Base-by-base conservation (phyloP, 257 asterid genomes). In the Hygrophila difformis region DNA sequence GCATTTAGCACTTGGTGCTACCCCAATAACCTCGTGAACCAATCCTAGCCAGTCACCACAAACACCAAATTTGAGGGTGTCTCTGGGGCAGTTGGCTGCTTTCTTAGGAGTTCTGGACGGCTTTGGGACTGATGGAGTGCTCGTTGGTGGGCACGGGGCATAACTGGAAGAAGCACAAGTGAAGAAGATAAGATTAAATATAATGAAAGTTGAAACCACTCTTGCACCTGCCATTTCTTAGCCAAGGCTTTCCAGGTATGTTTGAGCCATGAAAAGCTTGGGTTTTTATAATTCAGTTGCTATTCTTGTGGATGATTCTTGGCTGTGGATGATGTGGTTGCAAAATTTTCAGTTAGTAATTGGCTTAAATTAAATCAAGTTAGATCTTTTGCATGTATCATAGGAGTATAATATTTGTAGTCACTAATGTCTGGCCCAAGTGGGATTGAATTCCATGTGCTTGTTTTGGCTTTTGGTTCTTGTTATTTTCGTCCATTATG, bases 11-110 rank as follows among this genome's bases (percentile, higher is more conserved):
- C 85, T 77, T 0, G 93, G 91, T 16, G 61, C 64, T 7, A 70
- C 49, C 28, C 97, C 97, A 3, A 87, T 48, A 5, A 74, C 79
- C 72, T 87, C 97, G 22, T 78, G 91, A 29, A 87, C 80, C 1
- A 83, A 41, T 15, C 95, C 94, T 47, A 87, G 57, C 95, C 97
- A 83, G 47, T 80, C 83, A 1, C 95, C 92, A 38, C 93, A 87
- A 3, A 78, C 72, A n/a, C 97, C 95, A 5, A 87, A 78, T 66
- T 83, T 78, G 4, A 87, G 78, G 52, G 92, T 70, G 56, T 83
- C 83, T 72, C 15, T 83, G 0, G 97, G 94, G 75, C 97, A 83
- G 64, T 74, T 78, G 6, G 66, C 63, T 0, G 68, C 18, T 53
- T 62, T 55, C 23, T 40, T 62, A 0, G 77, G 71, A 5, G 68